Evolutionary conservation across 2,329 filamentous ascomycete genomes (phyloP).

Genomic region (Diaporthe nobilis): DNA sequence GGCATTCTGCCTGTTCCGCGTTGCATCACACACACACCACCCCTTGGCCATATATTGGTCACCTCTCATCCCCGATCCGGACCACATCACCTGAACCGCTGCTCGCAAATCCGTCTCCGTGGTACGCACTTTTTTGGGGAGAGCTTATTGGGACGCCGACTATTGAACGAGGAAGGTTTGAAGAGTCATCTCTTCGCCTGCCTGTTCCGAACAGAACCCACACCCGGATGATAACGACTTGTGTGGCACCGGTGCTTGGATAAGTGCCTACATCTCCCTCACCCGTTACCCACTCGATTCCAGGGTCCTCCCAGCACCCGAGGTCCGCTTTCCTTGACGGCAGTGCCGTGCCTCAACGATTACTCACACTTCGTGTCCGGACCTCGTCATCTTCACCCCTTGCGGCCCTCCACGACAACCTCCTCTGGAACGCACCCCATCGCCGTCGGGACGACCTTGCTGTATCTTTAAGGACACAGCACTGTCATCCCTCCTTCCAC

Average conservation of each 20-base stretch:
- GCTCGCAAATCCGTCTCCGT: constrained; percentile 1
- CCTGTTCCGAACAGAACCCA: constrained; percentile 56
- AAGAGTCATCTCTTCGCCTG: constrained; percentile 65
- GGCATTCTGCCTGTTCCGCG: neutral
- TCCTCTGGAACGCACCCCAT: constrained; percentile 14
- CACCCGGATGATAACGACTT: constrained; percentile 58
- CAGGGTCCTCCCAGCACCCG: constrained; percentile 46
- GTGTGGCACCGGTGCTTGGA: constrained; percentile 55
- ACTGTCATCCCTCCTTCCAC: constrained; percentile 32
- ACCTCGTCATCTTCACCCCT: constrained; percentile 34
- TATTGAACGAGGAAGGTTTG: constrained; percentile 52
- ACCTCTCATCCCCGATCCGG: constrained; percentile 2
- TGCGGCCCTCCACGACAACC: constrained; percentile 17
- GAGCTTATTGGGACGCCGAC: constrained; percentile 15
- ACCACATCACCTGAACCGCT: neutral
- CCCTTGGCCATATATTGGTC: constrained; percentile 29
- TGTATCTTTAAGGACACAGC: constrained; percentile 36
- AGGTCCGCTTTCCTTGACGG: constrained; percentile 38
- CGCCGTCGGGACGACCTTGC: constrained; percentile 34
- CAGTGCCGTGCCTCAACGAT: constrained; percentile 41
- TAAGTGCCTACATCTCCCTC: constrained; percentile 50
- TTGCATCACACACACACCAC: constrained; percentile 10
- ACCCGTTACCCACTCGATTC: constrained; percentile 49
- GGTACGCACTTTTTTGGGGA: neutral
- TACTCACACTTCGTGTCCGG: constrained; percentile 38